Evolutionary conservation across 2,329 filamentous ascomycete genomes (phyloP), one percentile per base, ranked within the genome.

Genomic region (Parastagonospora avenae): DNA sequence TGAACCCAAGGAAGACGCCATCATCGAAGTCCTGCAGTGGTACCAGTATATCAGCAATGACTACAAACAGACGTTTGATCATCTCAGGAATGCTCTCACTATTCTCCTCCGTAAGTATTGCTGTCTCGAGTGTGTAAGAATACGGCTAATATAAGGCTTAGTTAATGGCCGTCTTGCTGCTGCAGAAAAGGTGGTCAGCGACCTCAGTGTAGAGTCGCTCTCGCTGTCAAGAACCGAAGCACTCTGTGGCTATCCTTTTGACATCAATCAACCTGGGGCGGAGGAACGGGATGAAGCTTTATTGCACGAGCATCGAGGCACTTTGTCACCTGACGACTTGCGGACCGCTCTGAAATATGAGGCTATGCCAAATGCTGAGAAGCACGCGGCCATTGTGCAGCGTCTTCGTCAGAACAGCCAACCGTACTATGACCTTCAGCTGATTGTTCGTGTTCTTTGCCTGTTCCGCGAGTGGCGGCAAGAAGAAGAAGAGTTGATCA

Each of bases 21-120:
- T 96, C 44, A 91, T 97, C 39, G 83, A 88, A 49, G 86, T 89
- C 32, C 76, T 97, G 52, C 90, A 95, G 67, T 97, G 93, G 92
- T 87, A 93, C 70, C 77, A 90, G 50, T 81, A 90, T 48, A 82
- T 93, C 8, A 84, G 89, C 42, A 87, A 84, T n/a, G 61, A 71
- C 8, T 59, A 58, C 28, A 53, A 82, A 12, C 80, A 87, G 50
- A 86, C 90, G 16, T 90, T 93, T 63, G 75, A 78, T 14, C 80
- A 85, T 48, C 86, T 91, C 36, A 83, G 84, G 28, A 82, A 85
- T 62, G 82, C 92, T n/a, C 91, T 96, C 76, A 89, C 89, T 66
- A 86, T 87, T 54, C 92, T 97, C 66, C 81, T 96, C 40, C 82
- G 91, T 95, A 84, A 80, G 91, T 82, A n/a, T 24, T 24, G 5